phyloP scores from a whole-genome alignment of 169 alveolate genomes.

The Eimeria necatrix region DNA sequence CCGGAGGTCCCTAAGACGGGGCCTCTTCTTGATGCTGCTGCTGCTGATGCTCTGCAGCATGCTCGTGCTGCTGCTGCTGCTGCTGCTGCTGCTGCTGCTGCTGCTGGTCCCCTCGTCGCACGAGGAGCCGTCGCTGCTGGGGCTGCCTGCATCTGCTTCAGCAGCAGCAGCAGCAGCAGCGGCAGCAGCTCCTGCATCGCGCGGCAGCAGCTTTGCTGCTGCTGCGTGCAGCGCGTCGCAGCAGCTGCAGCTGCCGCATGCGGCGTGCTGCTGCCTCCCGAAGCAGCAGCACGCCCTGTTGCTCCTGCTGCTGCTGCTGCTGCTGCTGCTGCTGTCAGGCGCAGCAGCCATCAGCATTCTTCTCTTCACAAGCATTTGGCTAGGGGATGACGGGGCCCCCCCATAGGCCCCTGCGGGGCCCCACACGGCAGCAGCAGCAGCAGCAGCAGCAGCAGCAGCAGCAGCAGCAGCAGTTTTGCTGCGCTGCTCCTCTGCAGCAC shows the following conservation, averaged over 20 bases:
- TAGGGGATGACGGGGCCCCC: not conserved
- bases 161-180: not conserved
- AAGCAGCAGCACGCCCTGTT: not conserved
- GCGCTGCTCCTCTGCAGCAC: not conserved
- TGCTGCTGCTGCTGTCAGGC: no score
- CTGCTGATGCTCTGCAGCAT: not conserved
- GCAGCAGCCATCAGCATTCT: not conserved
- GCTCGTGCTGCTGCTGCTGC: not conserved
- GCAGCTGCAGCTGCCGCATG: not conserved
- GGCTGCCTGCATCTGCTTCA: not conserved
- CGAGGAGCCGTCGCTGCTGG: not conserved
- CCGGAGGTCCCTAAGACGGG: not conserved
- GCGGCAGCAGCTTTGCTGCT: not conserved
- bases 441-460: not conserved
- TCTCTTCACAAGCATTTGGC: not conserved
- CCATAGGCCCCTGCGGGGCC: no score
- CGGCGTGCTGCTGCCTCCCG: not conserved
- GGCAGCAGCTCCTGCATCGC: not conserved
- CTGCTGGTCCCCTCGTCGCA: not conserved
- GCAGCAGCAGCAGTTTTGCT: not conserved
- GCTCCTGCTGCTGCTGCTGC: not conserved
- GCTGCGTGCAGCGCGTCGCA: not conserved
- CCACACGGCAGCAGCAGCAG: no score
- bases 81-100: not conserved
- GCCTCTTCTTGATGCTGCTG: slow-evolving; percentile 1